Evolutionary conservation across 192 early-diverging fungal genomes (phyloP).

Genomic region (Umbelopsis sp.): DNA sequence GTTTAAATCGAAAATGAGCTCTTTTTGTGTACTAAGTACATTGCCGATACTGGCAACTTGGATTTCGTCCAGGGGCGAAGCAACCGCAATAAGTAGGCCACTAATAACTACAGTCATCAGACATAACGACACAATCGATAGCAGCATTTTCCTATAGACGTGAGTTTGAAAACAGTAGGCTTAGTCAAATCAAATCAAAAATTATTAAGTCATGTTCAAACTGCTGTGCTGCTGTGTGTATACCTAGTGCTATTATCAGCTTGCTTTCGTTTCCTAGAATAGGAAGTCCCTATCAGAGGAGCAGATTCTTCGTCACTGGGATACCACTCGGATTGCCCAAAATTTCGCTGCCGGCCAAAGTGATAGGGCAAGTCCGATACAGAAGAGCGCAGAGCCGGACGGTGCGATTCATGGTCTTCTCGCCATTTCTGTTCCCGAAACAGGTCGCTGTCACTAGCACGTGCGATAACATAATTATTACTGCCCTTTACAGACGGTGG

Average conservation of each 20-base stretch:
- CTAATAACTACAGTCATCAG: not conserved
- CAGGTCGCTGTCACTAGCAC: conserved; percentile 2
- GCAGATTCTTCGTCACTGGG: conserved; percentile 29
- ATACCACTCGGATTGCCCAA: conserved; percentile 28
- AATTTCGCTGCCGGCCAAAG: conserved; percentile 18
- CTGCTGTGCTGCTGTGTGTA: not conserved
- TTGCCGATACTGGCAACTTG: conserved; percentile 48
- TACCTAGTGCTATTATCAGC: conserved; percentile 20
- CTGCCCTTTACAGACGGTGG: not conserved
- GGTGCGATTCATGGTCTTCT: conserved; percentile 14
- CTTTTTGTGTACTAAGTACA: conserved; percentile 65
- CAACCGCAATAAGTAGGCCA: conserved; percentile 17
- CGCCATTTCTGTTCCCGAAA: conserved; percentile 5
- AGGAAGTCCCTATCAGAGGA: conserved; percentile 17
- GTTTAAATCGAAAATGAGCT: conserved; percentile 66
- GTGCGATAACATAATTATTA: conserved; percentile 2
- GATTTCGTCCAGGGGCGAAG: conserved; percentile 24
- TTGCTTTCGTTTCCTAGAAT: conserved; percentile 19
- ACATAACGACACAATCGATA: conserved; percentile 1
- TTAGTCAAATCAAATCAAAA: no score
- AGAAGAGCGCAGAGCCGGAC: conserved; percentile 31
- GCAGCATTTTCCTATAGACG: conserved; percentile 11
- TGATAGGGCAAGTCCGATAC: conserved; percentile 27
- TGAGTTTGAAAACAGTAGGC: no score
- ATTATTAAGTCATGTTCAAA: no score